Percentiles rank a stretch among this genome's conserved stretches.
phyloP scores from a whole-genome alignment of 2,329 filamentous ascomycete genomes.

The Fusarium poae region DNA sequence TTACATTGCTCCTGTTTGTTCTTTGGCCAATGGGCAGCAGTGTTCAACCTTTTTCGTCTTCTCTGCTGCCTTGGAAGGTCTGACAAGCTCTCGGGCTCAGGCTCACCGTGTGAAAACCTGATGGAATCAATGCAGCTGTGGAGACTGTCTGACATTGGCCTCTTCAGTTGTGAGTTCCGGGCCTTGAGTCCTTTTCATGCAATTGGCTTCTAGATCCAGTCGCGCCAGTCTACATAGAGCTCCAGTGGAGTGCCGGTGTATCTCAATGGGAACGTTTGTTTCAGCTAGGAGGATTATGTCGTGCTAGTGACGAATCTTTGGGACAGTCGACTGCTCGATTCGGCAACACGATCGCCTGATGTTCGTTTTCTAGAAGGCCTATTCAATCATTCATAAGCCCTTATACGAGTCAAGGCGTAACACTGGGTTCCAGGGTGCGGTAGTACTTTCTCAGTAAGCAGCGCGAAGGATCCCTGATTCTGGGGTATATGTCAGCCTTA shows the following conservation, averaged over 20 bases:
- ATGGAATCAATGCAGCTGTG: constrained; percentile 27
- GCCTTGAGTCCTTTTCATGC: background rate
- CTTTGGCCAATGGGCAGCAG: constrained; percentile 20
- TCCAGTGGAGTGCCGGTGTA: background rate
- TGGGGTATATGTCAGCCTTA: constrained; percentile 48
- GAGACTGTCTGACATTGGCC: constrained; percentile 33
- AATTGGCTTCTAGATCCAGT: background rate
- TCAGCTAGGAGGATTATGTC: background rate
- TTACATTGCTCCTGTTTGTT: constrained; percentile 14
- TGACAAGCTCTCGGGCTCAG: constrained; percentile 17
- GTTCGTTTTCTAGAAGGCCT: constrained; percentile 26
- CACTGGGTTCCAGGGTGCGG: constrained; percentile 13
- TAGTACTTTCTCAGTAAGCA: constrained; percentile 36
- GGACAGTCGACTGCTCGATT: background rate
- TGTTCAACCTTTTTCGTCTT: background rate
- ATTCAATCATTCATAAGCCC: constrained; percentile 14
- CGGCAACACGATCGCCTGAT: background rate
- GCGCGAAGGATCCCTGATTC: constrained; percentile 40
- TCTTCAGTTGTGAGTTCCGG: background rate
- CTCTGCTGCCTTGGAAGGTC: constrained; percentile 17
- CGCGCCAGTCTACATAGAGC: background rate
- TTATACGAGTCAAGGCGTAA: background rate
- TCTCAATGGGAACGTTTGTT: constrained; percentile 1
- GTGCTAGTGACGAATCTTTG: background rate
- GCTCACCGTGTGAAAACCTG: constrained; percentile 14